Evolutionary conservation across 2,329 filamentous ascomycete species (phyloP).

Genomic region (Cladobotryum protrusum): DNA sequence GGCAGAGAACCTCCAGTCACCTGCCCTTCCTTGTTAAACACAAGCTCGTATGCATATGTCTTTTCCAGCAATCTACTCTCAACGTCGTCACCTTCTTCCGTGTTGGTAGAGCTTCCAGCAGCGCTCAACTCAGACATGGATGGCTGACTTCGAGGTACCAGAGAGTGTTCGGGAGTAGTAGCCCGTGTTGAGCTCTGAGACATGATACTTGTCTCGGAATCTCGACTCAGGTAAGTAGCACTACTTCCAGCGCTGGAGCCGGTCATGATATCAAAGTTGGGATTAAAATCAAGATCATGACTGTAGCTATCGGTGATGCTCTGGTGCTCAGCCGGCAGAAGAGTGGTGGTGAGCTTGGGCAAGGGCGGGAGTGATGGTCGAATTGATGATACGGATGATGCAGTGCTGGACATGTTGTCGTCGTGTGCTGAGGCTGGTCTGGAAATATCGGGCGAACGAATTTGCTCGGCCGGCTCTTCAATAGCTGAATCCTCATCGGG

Average conservation of each 20-base stretch:
- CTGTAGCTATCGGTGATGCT: constrained; percentile 40
- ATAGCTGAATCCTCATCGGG: constrained; percentile 32
- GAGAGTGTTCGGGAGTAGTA: constrained; percentile 69
- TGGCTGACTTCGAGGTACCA: constrained; percentile 50
- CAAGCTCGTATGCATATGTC: constrained; percentile 84
- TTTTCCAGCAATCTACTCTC: constrained; percentile 84
- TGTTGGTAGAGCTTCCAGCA: constrained; percentile 57
- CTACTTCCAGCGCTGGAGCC: constrained; percentile 72
- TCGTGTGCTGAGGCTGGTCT: constrained; percentile 38
- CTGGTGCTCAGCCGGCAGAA: constrained; percentile 43
- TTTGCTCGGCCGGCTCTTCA: constrained; percentile 17
- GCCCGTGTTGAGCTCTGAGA: constrained; percentile 82
- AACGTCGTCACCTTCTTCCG: constrained; percentile 70
- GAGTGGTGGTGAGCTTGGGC: constrained; percentile 49
- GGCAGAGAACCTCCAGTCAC: constrained; percentile 88
- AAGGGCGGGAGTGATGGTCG: constrained; percentile 48
- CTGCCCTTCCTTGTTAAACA: constrained; percentile 90
- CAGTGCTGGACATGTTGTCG: constrained; percentile 35
- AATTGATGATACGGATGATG: constrained; percentile 42
- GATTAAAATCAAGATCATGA: constrained; percentile 47
- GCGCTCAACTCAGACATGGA: constrained; percentile 64
- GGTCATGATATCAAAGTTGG: constrained; percentile 63
- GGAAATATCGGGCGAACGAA: constrained; percentile 31
- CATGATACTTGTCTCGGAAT: constrained; percentile 72
- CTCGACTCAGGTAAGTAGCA: constrained; percentile 71